Evolutionary conservation across 345 rosid genomes (phyloP), one percentile per base, ranked within the genome.

Genomic region (Ceriops tagal): DNA sequence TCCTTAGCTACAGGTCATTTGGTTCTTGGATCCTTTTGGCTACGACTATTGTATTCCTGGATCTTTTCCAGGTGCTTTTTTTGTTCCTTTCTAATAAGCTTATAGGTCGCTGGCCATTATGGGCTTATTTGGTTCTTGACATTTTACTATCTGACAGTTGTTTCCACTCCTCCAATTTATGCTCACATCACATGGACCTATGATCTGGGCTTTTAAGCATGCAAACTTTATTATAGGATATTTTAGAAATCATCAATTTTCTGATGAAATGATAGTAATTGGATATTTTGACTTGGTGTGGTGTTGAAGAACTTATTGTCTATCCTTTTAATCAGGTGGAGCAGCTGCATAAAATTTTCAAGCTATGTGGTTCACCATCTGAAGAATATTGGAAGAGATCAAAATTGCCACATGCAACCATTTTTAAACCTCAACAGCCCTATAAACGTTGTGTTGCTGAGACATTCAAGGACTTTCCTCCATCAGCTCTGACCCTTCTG

Each of bases 281-380:
- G 60, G 28, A 6, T 62, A 51, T 62, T 62, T 34, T 32, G 35
- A 52, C 53, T 64, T 56, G 71, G 28, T 56, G 16, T 26, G 47
- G 49, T 55, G 22, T 27, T 18, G 26, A 24, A 26, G 57, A n/a
- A 37, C 34, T 52, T 20, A n/a, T 35, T 21, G 58, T 59, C 32
- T 53, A 27, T 71, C 31, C 49, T 62, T 57, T 57, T 64, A 18
- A 52, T 81, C 57, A 85, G 89, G 92, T 88, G 21, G 92, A 88
- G 65, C 92, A 88, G 67, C 76, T 88, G 37, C 92, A 88, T 53
- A 88, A 88, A 78, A 84, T 88, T 68, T 88, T 88, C 68, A 88
- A 88, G 72, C 87, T 88, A 5, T 88, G 92, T 71, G 92, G 92
- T 16, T 88, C 92, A 69, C 92, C 92, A 66, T 82, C 87, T 39